Evolutionary conservation across 2,329 filamentous ascomycete genomes (phyloP), one percentile per base, ranked within the genome.

Genomic region (Aspergillus novofumigatus): DNA sequence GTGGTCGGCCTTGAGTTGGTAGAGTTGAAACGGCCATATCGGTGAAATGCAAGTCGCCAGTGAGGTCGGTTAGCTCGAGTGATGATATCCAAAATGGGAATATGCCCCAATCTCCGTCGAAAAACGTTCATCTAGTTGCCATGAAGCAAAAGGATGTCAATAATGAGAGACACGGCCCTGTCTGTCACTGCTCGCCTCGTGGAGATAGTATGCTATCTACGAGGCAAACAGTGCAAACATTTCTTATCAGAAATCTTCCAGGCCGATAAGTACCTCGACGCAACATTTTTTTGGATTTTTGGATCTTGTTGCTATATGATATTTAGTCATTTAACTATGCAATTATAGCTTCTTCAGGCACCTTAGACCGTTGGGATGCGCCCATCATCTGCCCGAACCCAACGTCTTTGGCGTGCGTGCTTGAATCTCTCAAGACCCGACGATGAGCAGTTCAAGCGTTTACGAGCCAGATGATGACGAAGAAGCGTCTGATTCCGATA

Each of bases 361-460:
- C 45, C 55, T 53, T 59, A 53, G 4, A 52, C 48, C 59, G 60
- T 56, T 65, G 67, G 66, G 59, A 72, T 72, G 69, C 61, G 62
- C 49, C 61, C 56, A 53, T 41, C 58, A 51, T 50, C 52, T 47
- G 29, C 44, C 53, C 49, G 28, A 41, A 57, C 51, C 60, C 62
- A 55, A 67, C 65, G 66, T 57, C 53, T 59, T 48, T 59, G 63
- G 65, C 63, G 65, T 59, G 60, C 38, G 60, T 81, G 64, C 74
- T 77, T 51, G 65, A 76, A 49, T 59, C 80, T n/a, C 69, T 80
- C 54, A 89, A 90, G 65, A 70, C 60, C 60, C 64, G 57, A 72
- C 61, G 52, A 76, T 76, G 73, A 75, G 72, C 72, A 72, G 65
- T 60, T 65, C 69, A 57, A 68, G 65, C 54, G 59, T 61, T 55